A percentile compares a stretch with the other conserved stretches of the same genome.
These are phyloP conservation scores for Periconia sp. DNA, from an alignment of 2,329 filamentous ascomycete genomes.

Conservation along the genomic window DNA sequence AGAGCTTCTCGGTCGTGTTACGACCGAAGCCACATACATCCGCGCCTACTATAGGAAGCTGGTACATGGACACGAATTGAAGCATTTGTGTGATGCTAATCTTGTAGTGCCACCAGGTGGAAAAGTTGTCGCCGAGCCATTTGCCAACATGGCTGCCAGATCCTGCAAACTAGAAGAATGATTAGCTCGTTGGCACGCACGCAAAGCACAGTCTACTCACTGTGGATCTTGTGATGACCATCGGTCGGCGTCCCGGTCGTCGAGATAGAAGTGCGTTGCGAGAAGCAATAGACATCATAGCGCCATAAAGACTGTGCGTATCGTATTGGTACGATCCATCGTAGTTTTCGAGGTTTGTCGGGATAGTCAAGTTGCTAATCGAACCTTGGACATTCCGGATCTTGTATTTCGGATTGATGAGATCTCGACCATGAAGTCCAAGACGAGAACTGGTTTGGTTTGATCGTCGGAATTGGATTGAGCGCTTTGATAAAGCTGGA, in stretches of 20 bases:
- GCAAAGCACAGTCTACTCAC: slow-evolving; percentile 13
- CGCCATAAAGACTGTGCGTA: slow-evolving; percentile 77
- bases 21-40: slow-evolving; percentile 79
- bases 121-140: slow-evolving; percentile 63
- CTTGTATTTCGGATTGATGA: slow-evolving; percentile 69
- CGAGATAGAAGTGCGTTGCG: slow-evolving; percentile 70
- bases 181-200: slow-evolving; percentile 6
- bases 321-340: slow-evolving; percentile 74
- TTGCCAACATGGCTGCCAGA: slow-evolving; percentile 66
- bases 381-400: slow-evolving; percentile 62
- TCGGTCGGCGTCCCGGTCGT: slow-evolving; percentile 66
- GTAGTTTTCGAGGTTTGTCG: slow-evolving; percentile 71
- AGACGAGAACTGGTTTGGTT: slow-evolving; percentile 49
- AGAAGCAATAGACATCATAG: slow-evolving; percentile 73
- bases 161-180: slow-evolving; percentile 63
- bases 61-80: slow-evolving; percentile 53
- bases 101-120: slow-evolving; percentile 52
- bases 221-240: slow-evolving; percentile 77
- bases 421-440: slow-evolving; percentile 68
- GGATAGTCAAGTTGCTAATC: slow-evolving; percentile 58
- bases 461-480: slow-evolving; percentile 22
- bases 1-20: slow-evolving; percentile 71
- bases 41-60: slow-evolving; percentile 53
- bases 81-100: slow-evolving; percentile 48
- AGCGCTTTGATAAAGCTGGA: slow-evolving; percentile 19